Evolutionary conservation across 352 stramenopile species (phyloP).

Genomic region (Phytophthora citrophthora): DNA sequence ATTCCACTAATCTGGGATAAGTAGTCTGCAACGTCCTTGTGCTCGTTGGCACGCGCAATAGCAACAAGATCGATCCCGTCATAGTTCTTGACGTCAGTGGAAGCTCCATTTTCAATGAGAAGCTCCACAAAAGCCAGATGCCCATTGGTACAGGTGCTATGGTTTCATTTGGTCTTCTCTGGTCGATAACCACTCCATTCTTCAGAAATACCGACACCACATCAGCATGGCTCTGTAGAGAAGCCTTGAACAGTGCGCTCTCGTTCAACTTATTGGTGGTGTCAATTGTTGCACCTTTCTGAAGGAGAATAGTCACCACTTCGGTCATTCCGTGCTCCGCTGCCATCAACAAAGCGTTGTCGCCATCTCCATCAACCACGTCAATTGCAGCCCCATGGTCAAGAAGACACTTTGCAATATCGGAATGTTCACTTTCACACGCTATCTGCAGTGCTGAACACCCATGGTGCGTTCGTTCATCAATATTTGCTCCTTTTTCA

Average conservation of each 20-base stretch:
- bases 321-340: background rate
- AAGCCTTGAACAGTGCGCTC: background rate
- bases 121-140: background rate
- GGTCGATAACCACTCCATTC: background rate
- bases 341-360: background rate
- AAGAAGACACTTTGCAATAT: too few relatives aligned
- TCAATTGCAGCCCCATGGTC: too few relatives aligned
- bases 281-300: background rate
- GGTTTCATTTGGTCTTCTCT: background rate
- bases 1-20: background rate
- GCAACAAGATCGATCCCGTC: background rate
- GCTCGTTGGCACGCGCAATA: background rate
- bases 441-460: too few relatives aligned
- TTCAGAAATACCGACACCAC: background rate
- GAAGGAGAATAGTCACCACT: background rate
- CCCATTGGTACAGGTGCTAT: slow-evolving; percentile 4
- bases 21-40: slow-evolving; percentile 9
- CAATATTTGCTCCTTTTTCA: background rate
- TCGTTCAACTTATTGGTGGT: background rate
- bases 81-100: background rate
- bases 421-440: too few relatives aligned
- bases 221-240: background rate
- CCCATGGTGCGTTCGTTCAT: background rate
- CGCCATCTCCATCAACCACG: background rate
- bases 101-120: background rate